Evolutionary conservation across 139 green algal genomes (phyloP).

Genomic region (Chlamydomonas schloesseri): DNA sequence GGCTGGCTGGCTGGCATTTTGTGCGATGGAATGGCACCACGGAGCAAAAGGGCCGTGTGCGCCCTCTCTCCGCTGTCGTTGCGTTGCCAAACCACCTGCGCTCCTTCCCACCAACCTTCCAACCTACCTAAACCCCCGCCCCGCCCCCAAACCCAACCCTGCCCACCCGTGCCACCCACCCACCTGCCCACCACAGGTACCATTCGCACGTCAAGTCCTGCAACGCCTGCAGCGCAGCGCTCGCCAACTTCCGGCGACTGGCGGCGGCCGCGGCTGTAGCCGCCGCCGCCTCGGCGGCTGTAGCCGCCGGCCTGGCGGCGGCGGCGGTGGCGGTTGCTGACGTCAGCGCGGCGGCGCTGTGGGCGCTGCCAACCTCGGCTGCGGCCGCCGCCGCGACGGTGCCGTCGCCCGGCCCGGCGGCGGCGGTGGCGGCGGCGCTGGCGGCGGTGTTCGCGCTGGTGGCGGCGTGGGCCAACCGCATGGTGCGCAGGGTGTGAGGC

Average conservation of each 20-base stretch:
- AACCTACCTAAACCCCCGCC: neutral
- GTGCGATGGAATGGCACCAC: neutral
- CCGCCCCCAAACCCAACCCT: too few species aligned
- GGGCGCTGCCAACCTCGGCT: neutral
- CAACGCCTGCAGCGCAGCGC: constrained; percentile 22
- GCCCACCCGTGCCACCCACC: too few species aligned
- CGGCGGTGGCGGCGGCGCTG: neutral
- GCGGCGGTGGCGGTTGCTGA: neutral
- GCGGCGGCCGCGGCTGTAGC: neutral
- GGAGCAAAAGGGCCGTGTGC: neutral
- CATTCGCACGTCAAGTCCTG: constrained; percentile 24
- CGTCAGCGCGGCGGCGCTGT: neutral
- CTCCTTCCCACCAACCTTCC: neutral
- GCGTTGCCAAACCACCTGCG: neutral
- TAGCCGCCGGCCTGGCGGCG: neutral
- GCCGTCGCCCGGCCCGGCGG: too few species aligned
- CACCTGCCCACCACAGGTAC: too few species aligned
- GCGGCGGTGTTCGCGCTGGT: neutral
- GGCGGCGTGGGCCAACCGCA: neutral
- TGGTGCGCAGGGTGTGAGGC: neutral
- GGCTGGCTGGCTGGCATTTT: neutral
- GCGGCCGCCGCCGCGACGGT: neutral
- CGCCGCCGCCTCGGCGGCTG: neutral
- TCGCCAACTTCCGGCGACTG: neutral
- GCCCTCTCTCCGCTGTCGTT: neutral